phyloP scores from a whole-genome alignment of 345 rosid genomes.

The Aquilaria sinensis region DNA sequence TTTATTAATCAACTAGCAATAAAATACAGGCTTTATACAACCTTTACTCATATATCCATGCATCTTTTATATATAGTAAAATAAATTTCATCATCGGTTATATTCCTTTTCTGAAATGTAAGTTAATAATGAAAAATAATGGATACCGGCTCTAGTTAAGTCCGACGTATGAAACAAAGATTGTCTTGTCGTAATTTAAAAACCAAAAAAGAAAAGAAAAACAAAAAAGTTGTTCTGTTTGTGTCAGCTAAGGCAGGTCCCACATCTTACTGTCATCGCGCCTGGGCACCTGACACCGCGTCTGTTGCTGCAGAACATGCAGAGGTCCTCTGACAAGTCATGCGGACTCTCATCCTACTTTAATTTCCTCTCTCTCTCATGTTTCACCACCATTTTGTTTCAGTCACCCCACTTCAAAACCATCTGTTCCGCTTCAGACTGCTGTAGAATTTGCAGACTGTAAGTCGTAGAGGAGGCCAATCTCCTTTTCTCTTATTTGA shows the following conservation, averaged over 20 bases:
- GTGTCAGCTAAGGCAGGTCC: neutral
- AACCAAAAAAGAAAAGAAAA: no score
- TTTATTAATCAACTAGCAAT: no score
- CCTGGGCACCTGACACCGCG: slow-evolving; percentile 20
- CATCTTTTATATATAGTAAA: no score
- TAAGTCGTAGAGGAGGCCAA: neutral
- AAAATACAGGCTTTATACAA: no score
- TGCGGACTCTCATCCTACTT: slow-evolving; percentile 14
- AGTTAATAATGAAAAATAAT: no score
- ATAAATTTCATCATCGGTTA: no score
- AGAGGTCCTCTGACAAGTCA: slow-evolving; percentile 18
- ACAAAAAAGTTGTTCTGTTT: neutral
- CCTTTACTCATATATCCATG: no score
- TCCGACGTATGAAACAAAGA: neutral
- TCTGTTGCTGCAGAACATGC: slow-evolving; percentile 15
- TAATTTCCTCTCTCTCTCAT: neutral
- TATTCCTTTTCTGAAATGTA: no score
- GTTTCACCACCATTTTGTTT: neutral
- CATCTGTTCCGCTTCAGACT: slow-evolving; percentile 6
- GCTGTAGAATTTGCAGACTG: slow-evolving; percentile 18
- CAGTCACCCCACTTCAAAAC: neutral
- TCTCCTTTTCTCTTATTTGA: no score
- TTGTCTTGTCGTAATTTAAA: no score
- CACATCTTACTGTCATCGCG: slow-evolving; percentile 8
- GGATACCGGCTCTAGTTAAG: no score